A percentile compares a stretch with the other conserved stretches of the same genome.
Evolutionary conservation across 768 basidiomycete species (phyloP).

Genomic region (Neoboletus brunneissimus): DNA sequence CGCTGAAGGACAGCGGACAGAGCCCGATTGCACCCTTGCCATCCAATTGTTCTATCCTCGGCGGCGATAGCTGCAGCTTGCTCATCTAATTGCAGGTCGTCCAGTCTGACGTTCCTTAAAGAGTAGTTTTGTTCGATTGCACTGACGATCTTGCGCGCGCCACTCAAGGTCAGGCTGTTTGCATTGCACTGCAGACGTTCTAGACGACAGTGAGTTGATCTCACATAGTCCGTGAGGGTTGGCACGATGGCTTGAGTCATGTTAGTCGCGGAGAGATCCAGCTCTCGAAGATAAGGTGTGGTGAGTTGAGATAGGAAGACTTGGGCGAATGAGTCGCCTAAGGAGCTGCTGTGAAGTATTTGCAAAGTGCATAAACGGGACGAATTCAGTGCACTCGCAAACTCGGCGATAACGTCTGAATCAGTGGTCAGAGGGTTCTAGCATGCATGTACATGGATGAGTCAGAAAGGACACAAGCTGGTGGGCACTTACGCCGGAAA

Average conservation of each 20-base stretch:
- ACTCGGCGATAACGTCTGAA: constrained; percentile 33
- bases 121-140: constrained; percentile 49
- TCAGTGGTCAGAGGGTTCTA: constrained; percentile 44
- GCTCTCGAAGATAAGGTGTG: constrained; percentile 47
- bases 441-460: constrained; percentile 15
- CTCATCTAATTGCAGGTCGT: constrained; percentile 39
- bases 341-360: constrained; percentile 45
- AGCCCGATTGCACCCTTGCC: constrained; percentile 33
- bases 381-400: constrained; percentile 51
- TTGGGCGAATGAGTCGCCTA: constrained; percentile 51
- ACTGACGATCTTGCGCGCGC: constrained; percentile 43
- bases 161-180: constrained; percentile 49
- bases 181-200: constrained; percentile 52
- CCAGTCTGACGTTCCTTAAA: constrained; percentile 48
- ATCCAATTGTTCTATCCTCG: constrained; percentile 24
- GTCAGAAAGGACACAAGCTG: not conserved
- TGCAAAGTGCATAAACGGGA: constrained; percentile 52
- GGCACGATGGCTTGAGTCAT: constrained; percentile 44
- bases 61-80: constrained; percentile 25
- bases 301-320: constrained; percentile 50
- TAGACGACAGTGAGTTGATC: constrained; percentile 49
- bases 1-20: constrained; percentile 39
- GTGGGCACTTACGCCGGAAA: constrained; percentile 51
- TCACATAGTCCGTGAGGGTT: constrained; percentile 46
- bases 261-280: constrained; percentile 53